Base-by-base conservation (phyloP, 2,329 filamentous ascomycete species). In the Colletotrichum sp. region DNA sequence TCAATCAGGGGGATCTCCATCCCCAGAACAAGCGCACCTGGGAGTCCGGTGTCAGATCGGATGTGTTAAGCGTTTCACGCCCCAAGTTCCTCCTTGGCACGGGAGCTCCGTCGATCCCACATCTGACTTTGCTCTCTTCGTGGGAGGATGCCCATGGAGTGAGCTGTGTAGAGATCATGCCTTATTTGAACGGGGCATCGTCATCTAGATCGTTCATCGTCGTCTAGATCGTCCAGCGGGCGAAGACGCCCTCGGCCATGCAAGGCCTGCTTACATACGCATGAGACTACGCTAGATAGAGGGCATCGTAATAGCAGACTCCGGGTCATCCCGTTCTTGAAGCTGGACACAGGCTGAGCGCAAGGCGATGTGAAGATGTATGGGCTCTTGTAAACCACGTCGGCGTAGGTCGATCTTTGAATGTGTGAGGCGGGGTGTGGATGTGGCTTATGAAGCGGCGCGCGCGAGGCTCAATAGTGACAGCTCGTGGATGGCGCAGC, bases 21-120 rank as follows among this genome's bases (percentile, higher is more conserved):
- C 34, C 36, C 21, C 59, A 60, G 18, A 65, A 60, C 34, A 28
- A 65, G 49, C 44, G 64, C 49, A 52, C 52, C 64, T 75, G 75
- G 32, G 62, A 76, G 57, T 49, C 59, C 71, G 72, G 62, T 71
- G 26, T 63, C 71, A 75, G 62, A 66, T 76, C 60, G 67, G 72
- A 62, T 39, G 55, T 67, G 72, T 36, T 24, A 68, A 57, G 66
- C 44, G 39, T 76, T 75, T 76, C 75, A 76, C 66, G 67, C 75
- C 34, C 57, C 60, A 49, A 69, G 49, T 57, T 52, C 28, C 30
- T 44, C 34, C 68, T 62, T 76, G 74, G 64, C 65, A 69, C 64
- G 65, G 57, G 24, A 30, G 28, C 36, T 67, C 30, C 69, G 55
- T 30, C 57, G 44, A 66, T 69, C n/a, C n/a, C 24, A 26, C 44